Conservation (phyloP, 2,329 filamentous ascomycete species). For the Verticillium longisporum region DNA sequence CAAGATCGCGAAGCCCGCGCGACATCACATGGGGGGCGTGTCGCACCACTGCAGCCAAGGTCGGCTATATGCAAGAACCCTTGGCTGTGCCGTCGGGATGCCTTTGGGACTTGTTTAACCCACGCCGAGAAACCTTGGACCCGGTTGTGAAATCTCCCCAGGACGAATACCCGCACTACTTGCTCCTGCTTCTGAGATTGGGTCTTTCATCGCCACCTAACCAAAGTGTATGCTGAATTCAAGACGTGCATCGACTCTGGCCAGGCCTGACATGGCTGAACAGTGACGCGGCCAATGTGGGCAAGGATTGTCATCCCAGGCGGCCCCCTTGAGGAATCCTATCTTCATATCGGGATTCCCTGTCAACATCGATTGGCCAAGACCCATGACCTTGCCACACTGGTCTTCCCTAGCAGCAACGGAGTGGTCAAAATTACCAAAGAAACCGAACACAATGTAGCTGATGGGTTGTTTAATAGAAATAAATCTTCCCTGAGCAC, state of each 20-base stretch:
- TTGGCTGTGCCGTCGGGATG: neutral
- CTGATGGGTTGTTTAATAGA: neutral
- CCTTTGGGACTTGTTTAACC: neutral
- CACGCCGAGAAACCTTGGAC: neutral
- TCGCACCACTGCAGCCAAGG: neutral
- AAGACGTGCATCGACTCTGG: neutral
- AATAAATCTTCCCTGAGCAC: neutral
- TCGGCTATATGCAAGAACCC: neutral
- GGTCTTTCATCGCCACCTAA: neutral
- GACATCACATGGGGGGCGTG: neutral
- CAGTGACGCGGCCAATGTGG: neutral
- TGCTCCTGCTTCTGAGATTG: neutral
- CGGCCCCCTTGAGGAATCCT: neutral
- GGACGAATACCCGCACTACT: neutral
- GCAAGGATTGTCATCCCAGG: neutral
- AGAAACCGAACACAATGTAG: neutral
- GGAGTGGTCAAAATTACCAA: neutral
- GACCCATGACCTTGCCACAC: neutral
- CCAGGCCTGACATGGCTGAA: no score
- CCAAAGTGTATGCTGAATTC: neutral
- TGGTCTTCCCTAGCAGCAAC: neutral
- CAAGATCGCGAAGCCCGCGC: no score
- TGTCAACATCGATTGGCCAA: neutral
- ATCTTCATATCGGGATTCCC: neutral
- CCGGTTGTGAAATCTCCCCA: neutral